Evolutionary conservation across 768 basidiomycete genomes (phyloP), one percentile per base, ranked within the genome.

Genomic region (Coprinopsis cinerea): DNA sequence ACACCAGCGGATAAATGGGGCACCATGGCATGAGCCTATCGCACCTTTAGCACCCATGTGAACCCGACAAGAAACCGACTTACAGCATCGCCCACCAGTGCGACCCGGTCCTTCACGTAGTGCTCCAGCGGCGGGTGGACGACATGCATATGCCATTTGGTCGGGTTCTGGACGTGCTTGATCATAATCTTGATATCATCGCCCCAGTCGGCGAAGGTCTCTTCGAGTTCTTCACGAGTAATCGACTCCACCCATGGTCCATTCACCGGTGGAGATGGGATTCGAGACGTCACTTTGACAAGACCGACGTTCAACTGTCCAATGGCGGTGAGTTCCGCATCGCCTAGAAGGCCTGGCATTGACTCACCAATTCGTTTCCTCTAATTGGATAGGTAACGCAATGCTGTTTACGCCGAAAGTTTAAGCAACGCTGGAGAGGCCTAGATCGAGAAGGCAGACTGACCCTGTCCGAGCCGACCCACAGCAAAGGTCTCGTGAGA

Each of bases 1-100:
- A 76, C 77, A 1, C 81, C 81, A 0, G 78, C 71, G 2, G 79
- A 79, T 9, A 82, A 63, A 59, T 82, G 79, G 0, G 82, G 79
- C 27, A 72, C 55, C 80, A 81, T 81, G 0, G 65, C 78, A 55
- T 82, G 81, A 7, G 80, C 80, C 74, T 74, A n/a, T 22, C 10
- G 11, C 22, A 18, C 7, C 18, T 6, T 39, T 6, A 39, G 17
- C 7, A 41, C 20, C 49, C 55, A n/a, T 35, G 18, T 28, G 14
- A 14, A 37, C 34, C 37, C 47, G 42, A 27, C n/a, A 42, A 24
- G 45, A 14, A 23, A 10, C 30, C 36, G 23, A 67, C 70, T 43
- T 53, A 75, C 74, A 15, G 80, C 73, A 58, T 82, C 80, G 4
- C 78, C 80, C 23, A 79, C 64, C 18, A 82, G 65, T 2, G 72